Base-by-base conservation (phyloP, 1,284 basidiomycete genomes). In the Amylostereum areolatum region DNA sequence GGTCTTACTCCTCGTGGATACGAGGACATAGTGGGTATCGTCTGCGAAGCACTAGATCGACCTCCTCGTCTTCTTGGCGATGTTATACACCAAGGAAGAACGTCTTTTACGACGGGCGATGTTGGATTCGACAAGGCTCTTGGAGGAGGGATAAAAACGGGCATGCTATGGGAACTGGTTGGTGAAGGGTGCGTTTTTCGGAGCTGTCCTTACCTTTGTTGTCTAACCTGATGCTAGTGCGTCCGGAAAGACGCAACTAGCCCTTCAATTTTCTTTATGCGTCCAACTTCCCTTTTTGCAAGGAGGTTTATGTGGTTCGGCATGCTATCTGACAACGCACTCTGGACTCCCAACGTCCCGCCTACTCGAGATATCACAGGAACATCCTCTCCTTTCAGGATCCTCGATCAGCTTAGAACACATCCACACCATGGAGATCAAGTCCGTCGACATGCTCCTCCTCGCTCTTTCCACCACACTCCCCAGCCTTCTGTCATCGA, bases 191-290 rank as follows among this genome's bases (percentile, higher is more conserved):
- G 65, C 50, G 69, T 55, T 6, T 35, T 36, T 27, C 45, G 31
- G 12, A 24, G 10, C 43, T 45, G 25, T 34, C 31, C 24, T 12
- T 3, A 30, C 9, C 18, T 25, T 37, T 35, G 28, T 40, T 27
- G 25, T 31, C 28, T 28, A 39, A 43, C 39, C 50, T 48, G 11
- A 53, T 43, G 43, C 12, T 58, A 95, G 92, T 63, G 83, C 89
- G 27, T 81, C 91, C 27, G 92, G 92, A 31, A 96, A 96, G 67
- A 92, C 89, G 1, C 91, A 94, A 58, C 67, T 95, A 3, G 86
- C 86, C 1, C 72, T 95, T 12, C 87, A 92, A 55, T 72, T 91
- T 4, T 83, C 89, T 3, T 68, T 95, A 27, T 72, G 77, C 18
- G 85, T 88, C 1, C 92, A 94, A 62, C 71, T 90, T 1, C 80